Evolutionary conservation across 106 monocot genomes (phyloP), one percentile per base, ranked within the genome.

Genomic region (Platanthera guangdongensis): DNA sequence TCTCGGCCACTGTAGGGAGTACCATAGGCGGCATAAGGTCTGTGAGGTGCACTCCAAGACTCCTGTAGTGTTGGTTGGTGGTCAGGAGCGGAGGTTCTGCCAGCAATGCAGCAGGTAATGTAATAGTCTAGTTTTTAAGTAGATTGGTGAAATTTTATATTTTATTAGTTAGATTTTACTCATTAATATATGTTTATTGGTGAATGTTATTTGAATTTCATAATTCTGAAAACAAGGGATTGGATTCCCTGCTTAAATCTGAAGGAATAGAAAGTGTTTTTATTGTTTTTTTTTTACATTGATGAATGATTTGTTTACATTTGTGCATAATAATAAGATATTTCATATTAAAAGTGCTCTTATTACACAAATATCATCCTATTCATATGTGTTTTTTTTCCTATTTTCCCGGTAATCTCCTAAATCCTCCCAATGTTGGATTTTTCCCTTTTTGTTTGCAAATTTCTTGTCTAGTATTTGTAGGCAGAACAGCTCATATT

Each of bases 71-170:
- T 15, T 88, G 52, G 76, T 88, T 18, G 82, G 85, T 7, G 85
- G 88, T 1, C 80, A 82, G 67, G 85, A 88, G 65, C 84, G 82
- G 75, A 73, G 88, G 21, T 88, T 88, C 78, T 88, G 88, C 73
- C 88, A 88, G 65, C 88, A 88, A 75, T 88, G 88, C 45, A 88
- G 88, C 75, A 78, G 88, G 88, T 88, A 88, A 74, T 75, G 32
- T 47, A 51, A 1, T n/a, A 8, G 21, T 9, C 19, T 25, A 19
- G 6, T n/a, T 30, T 68, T 3, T n/a, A 62, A 16, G 18, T 62
- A 14, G 13, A 53, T 53, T 10, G 2, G 1, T 53, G 13, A 10
- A 53, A 10, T 10, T 53, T 8, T 52, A 52, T 52, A 28, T 28
- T 65, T 70, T 51, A 1, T 51, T 46, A 12, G 13, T 51, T 50